Evolutionary conservation across 352 stramenopile genomes (phyloP), one percentile per base, ranked within the genome.

Genomic region (Globisporangium perplexum): DNA sequence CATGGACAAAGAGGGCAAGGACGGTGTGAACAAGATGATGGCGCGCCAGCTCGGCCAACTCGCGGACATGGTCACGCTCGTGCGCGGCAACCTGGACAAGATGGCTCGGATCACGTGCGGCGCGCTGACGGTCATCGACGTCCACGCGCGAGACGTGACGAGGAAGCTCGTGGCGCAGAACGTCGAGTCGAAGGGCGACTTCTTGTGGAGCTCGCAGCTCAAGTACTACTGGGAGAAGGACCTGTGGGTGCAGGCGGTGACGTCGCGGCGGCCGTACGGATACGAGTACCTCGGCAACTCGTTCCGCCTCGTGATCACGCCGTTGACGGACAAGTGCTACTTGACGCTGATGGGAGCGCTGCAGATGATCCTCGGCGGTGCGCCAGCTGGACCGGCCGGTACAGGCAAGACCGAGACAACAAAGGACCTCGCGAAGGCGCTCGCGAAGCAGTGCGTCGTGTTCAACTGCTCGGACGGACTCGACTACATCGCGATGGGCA

Each of bases 241-340:
- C 57, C 44, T 97, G 15, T 93, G 74, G 72, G 83, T 88, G 6
- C 80, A 97, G 56, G 91, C 95, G 51, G 88, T 98, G 28, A 94
- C 91, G 24, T 93, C 90, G 7, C 69, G 83, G 0, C 75, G 93
- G 6, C 86, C 85, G 6, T 98, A 98, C 63, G 95, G 90, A 8
- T 98, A 98, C 63, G 95, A 98, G 66, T 98, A 98, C 66, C 64
- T 98, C n/a, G 95, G 95, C 7, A 98, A 98, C 57, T 96, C 88
- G 36, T 97, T 97, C 45, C 80, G 95, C 10, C 71, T 98, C 2
- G 94, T 98, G 50, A 98, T 98, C 63, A 98, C 95, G 4, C 95
- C 95, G 3, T 63, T 98, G 24, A 98, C 94, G 0, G 94, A 98
- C 65, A 98, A 98, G 58, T 98, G 93, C 62, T 98, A 98, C 66